Conservation (phyloP, 1,139 yeast species). For the Diutina neorugosa region DNA sequence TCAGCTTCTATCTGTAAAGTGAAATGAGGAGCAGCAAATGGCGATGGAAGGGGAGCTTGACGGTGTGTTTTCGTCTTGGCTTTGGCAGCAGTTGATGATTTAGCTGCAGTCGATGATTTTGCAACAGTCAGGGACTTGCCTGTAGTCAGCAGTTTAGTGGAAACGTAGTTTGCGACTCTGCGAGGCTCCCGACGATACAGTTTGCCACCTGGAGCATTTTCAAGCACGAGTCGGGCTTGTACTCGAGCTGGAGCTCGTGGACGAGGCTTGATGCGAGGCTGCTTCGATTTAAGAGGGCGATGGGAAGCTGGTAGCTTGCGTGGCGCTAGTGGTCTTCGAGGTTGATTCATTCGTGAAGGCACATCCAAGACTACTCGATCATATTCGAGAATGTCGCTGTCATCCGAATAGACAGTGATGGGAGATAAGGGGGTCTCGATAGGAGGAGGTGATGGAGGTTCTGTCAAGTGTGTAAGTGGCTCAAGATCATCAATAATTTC, state of each 20-base stretch:
- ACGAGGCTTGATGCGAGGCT: background rate
- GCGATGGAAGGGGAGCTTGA: background rate
- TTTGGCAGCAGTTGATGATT: background rate
- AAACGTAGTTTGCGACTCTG: background rate
- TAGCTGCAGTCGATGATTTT: background rate
- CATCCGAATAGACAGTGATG: background rate
- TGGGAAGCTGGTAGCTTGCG: background rate
- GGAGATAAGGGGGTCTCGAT: background rate
- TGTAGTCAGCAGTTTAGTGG: background rate
- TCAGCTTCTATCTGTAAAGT: slow-evolving; percentile 1
- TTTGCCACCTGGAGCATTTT: background rate
- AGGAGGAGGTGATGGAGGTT: background rate
- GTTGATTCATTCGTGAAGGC: background rate
- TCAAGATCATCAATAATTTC: background rate
- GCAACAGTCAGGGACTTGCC: background rate
- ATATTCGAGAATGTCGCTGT: background rate
- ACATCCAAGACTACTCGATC: background rate
- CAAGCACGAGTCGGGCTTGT: background rate
- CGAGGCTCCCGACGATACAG: background rate
- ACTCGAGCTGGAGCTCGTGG: background rate
- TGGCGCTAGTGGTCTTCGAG: background rate
- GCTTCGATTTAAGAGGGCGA: background rate
- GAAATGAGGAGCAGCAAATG: background rate
- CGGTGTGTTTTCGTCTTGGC: background rate
- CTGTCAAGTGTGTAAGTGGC: background rate